Base-by-base conservation (phyloP, 306 rosid genomes). In the Trichosanthes cucumerina region DNA sequence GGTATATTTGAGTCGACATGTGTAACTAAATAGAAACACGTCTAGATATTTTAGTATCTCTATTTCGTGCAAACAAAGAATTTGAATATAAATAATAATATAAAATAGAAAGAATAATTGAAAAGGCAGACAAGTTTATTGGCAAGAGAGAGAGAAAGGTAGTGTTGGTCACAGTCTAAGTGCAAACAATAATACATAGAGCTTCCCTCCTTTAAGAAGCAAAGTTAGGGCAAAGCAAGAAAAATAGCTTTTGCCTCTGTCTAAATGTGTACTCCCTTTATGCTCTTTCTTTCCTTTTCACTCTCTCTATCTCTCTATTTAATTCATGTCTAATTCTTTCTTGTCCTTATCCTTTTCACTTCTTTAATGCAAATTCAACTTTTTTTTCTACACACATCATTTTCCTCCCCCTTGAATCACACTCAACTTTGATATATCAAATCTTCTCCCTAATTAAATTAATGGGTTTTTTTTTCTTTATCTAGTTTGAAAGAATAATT, bases 371-470 rank as follows among this genome's bases (percentile, higher is more conserved):
- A 76, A 80, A 4, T 46, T 31, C 24, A 8, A 64, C 33, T 10
- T 81, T 84, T 81, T 76, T 52, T 33, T 81, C 16, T 49, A 18
- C 16, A 77, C 82, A 64, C 85, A 86, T 43, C 87, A 84, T 86
- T 86, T 76, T 63, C 68, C 53, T 65, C 71, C 82, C 82, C 79
- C 81, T 46, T 68, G 58, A 76, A 79, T 84, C 89, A 76, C 53
- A 81, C 85, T 85, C 86, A 86, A 80, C 88, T 83, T 82, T 82
- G 76, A 80, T 33, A 31, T 33, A 63, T 83, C 85, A 83, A 81
- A 74, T 83, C 70, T 75, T 75, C 74, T 43, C 81, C 77, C 33
- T 18, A 31, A 83, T 80, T 83, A 83, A 84, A 82, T 49, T 75
- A 81, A 47, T 76, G 74, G 19, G 3, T 74, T 63, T 81, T 79